A percentile compares a stretch with the other conserved stretches of the same genome.
phyloP scores from a whole-genome alignment of 768 basidiomycete genomes.

The Kwoniella bestiolae region DNA sequence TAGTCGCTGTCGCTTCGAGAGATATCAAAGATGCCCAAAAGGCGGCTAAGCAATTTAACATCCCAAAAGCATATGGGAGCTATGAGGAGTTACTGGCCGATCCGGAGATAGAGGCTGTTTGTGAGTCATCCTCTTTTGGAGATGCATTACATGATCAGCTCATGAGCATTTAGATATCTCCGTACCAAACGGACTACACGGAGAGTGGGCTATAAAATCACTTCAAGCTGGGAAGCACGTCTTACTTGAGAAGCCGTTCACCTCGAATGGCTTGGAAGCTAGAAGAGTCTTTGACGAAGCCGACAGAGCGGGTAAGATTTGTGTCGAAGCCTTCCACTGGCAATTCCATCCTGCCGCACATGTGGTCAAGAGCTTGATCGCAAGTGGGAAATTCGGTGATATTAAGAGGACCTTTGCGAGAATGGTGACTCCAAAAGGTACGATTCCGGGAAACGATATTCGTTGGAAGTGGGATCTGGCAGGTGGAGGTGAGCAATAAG shows the following conservation, averaged over 20 bases:
- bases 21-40: slow-evolving; percentile 10
- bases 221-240: slow-evolving; percentile 20
- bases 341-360: slow-evolving; percentile 17
- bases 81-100: slow-evolving; percentile 16
- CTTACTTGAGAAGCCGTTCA: slow-evolving; percentile 17
- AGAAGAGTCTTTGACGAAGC: slow-evolving; percentile 11
- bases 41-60: slow-evolving; percentile 11
- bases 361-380: slow-evolving; percentile 14
- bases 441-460: slow-evolving; percentile 16
- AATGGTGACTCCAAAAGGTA: slow-evolving; percentile 13
- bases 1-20: slow-evolving; percentile 10
- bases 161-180: slow-evolving; percentile 2
- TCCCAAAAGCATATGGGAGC: slow-evolving; percentile 15
- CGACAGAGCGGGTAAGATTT: not conserved
- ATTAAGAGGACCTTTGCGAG: slow-evolving; percentile 14
- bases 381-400: slow-evolving; percentile 21
- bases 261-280: slow-evolving; percentile 13
- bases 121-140: too few relatives aligned
- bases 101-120: slow-evolving; percentile 18
- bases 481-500: slow-evolving; percentile 6
- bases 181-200: slow-evolving; percentile 11
- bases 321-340: slow-evolving; percentile 16
- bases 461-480: slow-evolving; percentile 15
- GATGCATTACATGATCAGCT: not conserved
- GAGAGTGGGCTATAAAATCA: slow-evolving; percentile 21